Base-by-base conservation (phyloP, 2,329 filamentous ascomycete genomes). In the Rutstroemia sydowiana region DNA sequence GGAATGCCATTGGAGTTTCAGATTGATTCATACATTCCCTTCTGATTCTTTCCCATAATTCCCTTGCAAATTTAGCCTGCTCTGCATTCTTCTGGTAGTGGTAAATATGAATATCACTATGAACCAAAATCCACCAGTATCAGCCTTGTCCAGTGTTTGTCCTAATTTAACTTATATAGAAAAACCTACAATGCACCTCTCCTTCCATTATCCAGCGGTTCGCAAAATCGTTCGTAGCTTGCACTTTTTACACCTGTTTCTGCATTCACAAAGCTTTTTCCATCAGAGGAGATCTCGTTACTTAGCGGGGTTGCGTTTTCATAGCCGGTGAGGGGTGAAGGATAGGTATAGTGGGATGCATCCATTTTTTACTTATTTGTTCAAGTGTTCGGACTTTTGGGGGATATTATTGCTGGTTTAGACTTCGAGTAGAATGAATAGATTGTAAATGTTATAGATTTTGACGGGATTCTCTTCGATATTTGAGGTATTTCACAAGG, bases 91-190 rank as follows among this genome's bases (percentile, higher is more conserved):
- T 75, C 63, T 83, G 79, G 57, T 83, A 79, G 68, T 89, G 88
- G 70, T 95, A 95, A 61, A 95, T 83, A 68, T 95, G 90, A 14
- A 95, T 70, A 65, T 95, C 90, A 59, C 78, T 82, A 32, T 36
- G 20, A 21, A 26, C 6, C 11, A 5, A 18, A 20, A 13, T 6
- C 26, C 18, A 16, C 46, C 23, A 51, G 48, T 20, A 11, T 39
- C n/a, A 14, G 18, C 7, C 23, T 36, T 9, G 1, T 16, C 9
- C 28, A 13, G 18, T 5, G 4, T 5, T 26, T 28, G 11, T 14
- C 20, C 2, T 5, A 10, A 32, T 37, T 42, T 16, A 44, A 10
- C 36, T 10, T 41, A 40, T 40, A 45, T 10, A 13, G n/a, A 21
- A 18, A 47, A 45, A 71, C 76, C 66, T 56, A 82, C 79, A 95